These are phyloP conservation scores for Peribolospora kevripleyi DNA, from an alignment of 768 basidiomycete species.

Conservation along the genomic window DNA sequence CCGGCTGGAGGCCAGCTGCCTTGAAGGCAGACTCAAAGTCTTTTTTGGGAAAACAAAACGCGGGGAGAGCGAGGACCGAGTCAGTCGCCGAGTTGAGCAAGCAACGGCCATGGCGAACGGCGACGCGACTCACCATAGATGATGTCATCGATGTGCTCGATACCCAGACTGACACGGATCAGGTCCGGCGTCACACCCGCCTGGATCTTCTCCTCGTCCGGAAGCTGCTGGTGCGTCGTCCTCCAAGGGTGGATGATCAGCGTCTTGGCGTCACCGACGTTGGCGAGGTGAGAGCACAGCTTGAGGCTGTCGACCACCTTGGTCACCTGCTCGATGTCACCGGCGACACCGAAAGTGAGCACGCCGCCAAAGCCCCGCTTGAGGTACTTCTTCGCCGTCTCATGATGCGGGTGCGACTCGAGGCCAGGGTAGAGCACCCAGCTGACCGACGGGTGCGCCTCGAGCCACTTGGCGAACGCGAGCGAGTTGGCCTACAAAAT, in stretches of 20 bases:
- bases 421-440: conserved; percentile 58
- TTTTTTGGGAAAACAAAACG: too few relatives aligned
- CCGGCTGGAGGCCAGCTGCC: too few relatives aligned
- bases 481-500: conserved; percentile 15
- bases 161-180: neutral
- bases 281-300: conserved; percentile 32
- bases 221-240: conserved; percentile 49
- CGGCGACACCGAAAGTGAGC: conserved; percentile 49
- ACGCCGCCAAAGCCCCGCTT: conserved; percentile 36
- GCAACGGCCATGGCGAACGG: neutral
- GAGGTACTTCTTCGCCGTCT: conserved; percentile 24
- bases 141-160: conserved; percentile 17
- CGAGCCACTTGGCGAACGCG: conserved; percentile 36
- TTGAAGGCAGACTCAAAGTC: too few relatives aligned
- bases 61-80: too few relatives aligned
- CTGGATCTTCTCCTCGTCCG: conserved; percentile 34
- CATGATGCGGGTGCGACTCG: conserved; percentile 33
- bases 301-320: conserved; percentile 39
- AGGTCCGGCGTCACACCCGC: conserved; percentile 18
- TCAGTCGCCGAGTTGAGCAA: too few relatives aligned
- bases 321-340: conserved; percentile 18
- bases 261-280: conserved; percentile 30
- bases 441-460: conserved; percentile 35
- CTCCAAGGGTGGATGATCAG: conserved; percentile 37
- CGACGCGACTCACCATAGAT: conserved; percentile 14